These are phyloP conservation scores for Cardamine resedifolia DNA, from an alignment of 345 rosid genomes.

Conservation along the genomic window DNA sequence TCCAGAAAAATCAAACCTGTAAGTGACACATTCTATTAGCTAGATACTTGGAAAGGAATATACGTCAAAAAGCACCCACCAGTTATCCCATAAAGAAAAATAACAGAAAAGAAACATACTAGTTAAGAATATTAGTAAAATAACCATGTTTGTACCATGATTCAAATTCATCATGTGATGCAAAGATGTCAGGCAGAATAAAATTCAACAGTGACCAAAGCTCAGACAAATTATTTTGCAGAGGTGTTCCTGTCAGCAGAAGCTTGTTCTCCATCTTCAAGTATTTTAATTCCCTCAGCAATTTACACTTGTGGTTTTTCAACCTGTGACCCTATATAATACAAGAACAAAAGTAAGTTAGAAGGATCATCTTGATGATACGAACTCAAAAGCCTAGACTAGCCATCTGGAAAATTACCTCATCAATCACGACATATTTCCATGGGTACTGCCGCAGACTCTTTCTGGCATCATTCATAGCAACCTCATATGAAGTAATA, in stretches of 20 bases:
- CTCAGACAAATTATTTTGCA: conserved; percentile 93
- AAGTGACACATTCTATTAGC: conserved; percentile 14
- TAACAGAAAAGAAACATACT: not conserved
- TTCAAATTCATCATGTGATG: conserved; percentile 90
- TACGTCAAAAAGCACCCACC: not conserved
- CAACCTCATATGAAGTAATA: conserved; percentile 92
- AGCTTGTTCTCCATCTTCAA: conserved; percentile 73
- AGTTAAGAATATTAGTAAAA: not conserved
- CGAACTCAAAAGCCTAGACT: not conserved
- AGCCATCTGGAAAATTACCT: conserved; percentile 51
- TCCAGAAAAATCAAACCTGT: conserved; percentile 91
- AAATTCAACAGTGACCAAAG: conserved; percentile 97
- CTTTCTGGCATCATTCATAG: conserved; percentile 69
- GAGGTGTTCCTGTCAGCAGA: conserved; percentile 90
- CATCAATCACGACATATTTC: conserved; percentile 96
- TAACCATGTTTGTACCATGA: conserved; percentile 62
- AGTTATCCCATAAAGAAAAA: not conserved
- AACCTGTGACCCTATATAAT: conserved; percentile 79
- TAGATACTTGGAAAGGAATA: not conserved
- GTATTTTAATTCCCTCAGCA: conserved; percentile 61
- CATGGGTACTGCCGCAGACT: conserved; percentile 65
- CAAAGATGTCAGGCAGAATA: conserved; percentile 90
- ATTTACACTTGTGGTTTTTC: conserved; percentile 83
- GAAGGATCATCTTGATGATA: conserved; percentile 1
- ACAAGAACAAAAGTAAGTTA: conserved; percentile 6